Evolutionary conservation across 495 filamentous ascomycete species (phyloP), one percentile per base, ranked within the genome.

Genomic region (Aspergillus mulundensis): DNA sequence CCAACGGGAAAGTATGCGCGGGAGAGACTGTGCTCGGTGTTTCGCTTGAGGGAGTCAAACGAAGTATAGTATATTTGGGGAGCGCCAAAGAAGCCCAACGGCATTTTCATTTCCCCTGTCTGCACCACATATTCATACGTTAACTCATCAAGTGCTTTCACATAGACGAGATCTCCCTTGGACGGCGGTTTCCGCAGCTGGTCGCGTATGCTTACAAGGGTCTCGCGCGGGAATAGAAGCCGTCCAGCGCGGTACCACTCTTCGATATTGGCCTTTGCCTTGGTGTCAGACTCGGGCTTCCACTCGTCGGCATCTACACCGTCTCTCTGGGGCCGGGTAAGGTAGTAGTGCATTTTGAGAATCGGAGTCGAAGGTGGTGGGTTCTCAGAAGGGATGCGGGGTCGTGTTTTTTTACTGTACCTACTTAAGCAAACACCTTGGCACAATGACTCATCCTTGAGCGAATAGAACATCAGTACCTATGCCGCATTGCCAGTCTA

Each of bases 261-360:
- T 20, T 60, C 36, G 7, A 60, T 53, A 20, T 54, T 54, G 18
- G 56, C 34, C 19, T n/a, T 38, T 30, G 56, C 50, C 43, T 52
- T 34, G 18, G 11, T 7, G 3, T 42, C 39, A n/a, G 15, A 2
- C 25, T 8, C 25, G 3, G 25, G 25, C 25, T 28, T 28, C 25
- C 25, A 28, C 8, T 28, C 25, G 25, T 28, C 25, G 4, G 25
- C 25, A 8, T 28, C 25, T 3, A 28, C 8, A 8, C 25, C 25
- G 25, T 28, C 8, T 3, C 3, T 3, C 25, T 28, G 25, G 4
- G 25, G 25, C 4, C 25, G 25, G 25, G 25, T 8, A 28, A 28
- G 25, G 4, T 8, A 28, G 25, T 28, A 28, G 25, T 28, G 8
- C 25, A 28, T 28, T 4, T 28, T 28, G n/a, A n/a, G n/a, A n/a